phyloP scores from a whole-genome alignment of 768 basidiomycete species.

The Trametes coccinea region DNA sequence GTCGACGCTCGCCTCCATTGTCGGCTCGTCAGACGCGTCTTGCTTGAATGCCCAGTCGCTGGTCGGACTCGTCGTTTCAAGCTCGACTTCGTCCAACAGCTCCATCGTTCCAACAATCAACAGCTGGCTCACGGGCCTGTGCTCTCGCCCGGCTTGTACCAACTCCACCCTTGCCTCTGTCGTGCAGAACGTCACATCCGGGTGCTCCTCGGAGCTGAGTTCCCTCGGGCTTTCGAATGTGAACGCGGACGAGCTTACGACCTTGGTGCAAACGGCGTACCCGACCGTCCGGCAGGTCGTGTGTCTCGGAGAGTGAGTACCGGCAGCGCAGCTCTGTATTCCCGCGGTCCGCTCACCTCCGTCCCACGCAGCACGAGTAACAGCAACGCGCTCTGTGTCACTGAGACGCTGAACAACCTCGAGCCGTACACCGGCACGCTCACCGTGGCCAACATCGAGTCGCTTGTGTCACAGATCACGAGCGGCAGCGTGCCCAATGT shows the following conservation, averaged over 20 bases:
- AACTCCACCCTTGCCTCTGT: constrained; percentile 59
- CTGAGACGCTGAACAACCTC: constrained; percentile 54
- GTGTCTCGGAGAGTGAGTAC: constrained; percentile 67
- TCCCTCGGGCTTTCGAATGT: constrained; percentile 23
- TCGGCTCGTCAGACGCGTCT: constrained; percentile 41
- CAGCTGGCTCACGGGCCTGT: constrained; percentile 61
- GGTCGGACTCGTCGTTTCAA: constrained; percentile 39
- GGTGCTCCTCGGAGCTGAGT: constrained; percentile 47
- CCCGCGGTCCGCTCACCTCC: neutral
- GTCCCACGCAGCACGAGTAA: constrained; percentile 33
- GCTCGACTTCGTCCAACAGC: constrained; percentile 33
- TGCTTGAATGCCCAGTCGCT: constrained; percentile 54
- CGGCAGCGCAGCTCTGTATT: constrained; percentile 29
- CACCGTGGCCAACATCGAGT: constrained; percentile 24
- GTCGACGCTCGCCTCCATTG: constrained; percentile 45
- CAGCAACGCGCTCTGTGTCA: constrained; percentile 52
- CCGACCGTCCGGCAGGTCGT: constrained; percentile 54
- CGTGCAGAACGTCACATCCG: constrained; percentile 52
- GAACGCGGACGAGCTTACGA: constrained; percentile 22
- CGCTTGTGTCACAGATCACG: constrained; percentile 17
- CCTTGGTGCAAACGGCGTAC: constrained; percentile 53
- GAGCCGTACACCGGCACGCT: constrained; percentile 40
- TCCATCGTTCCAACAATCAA: constrained; percentile 53
- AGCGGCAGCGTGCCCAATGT: constrained; percentile 22
- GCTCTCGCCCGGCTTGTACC: constrained; percentile 52